phyloP scores from a whole-genome alignment of 768 basidiomycete species.

The Mycena belliarum region DNA sequence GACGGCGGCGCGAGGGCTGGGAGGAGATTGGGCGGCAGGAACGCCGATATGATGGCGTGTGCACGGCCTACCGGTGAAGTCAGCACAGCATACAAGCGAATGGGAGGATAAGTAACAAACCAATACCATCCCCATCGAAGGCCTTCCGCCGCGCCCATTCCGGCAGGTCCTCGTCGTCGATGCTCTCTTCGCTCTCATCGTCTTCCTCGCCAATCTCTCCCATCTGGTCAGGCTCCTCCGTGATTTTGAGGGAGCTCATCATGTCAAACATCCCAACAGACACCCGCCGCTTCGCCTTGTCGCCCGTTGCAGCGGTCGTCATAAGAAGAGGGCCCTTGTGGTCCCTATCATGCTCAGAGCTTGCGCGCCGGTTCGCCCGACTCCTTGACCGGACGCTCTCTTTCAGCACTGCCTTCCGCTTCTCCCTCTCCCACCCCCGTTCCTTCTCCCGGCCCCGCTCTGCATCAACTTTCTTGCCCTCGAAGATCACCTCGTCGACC shows the following conservation, averaged over 20 bases:
- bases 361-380: slow-evolving; percentile 50
- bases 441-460: slow-evolving; percentile 40
- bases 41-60: slow-evolving; percentile 57
- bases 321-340: slow-evolving; percentile 24
- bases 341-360: slow-evolving; percentile 36
- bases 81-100: background rate
- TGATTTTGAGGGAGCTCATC: slow-evolving; percentile 48
- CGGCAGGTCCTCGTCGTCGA: slow-evolving; percentile 75
- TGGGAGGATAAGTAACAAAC: slow-evolving; percentile 39
- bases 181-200: slow-evolving; percentile 39
- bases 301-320: slow-evolving; percentile 11
- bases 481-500: slow-evolving; percentile 82
- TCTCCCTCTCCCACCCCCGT: slow-evolving; percentile 50
- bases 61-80: slow-evolving; percentile 52
- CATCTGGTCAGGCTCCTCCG: slow-evolving; percentile 61
- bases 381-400: slow-evolving; percentile 38
- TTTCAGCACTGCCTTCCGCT: slow-evolving; percentile 46
- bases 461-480: slow-evolving; percentile 48
- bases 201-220: slow-evolving; percentile 48
- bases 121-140: slow-evolving; percentile 58
- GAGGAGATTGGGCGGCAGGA: slow-evolving; percentile 62
- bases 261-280: slow-evolving; percentile 61
- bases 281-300: slow-evolving; percentile 36
- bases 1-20: slow-evolving; percentile 32
- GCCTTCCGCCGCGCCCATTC: slow-evolving; percentile 68